Conservation (phyloP, 2,329 filamentous ascomycete genomes). For the Fusarium nanum region DNA sequence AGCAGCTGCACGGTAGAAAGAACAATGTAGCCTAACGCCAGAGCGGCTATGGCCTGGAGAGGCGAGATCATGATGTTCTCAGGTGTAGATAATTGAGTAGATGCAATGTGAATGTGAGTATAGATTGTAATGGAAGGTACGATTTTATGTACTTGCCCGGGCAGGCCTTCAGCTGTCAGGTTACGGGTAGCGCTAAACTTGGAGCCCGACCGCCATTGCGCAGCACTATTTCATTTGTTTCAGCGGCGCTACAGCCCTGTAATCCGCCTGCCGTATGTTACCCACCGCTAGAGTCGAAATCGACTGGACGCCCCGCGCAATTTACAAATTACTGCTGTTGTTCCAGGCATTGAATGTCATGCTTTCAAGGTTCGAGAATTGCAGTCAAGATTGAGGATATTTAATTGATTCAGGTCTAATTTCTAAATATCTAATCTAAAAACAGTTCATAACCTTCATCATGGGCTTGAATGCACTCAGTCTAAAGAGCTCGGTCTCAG, state of each 20-base stretch:
- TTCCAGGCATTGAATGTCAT: too few relatives aligned
- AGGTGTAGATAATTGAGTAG: neutral
- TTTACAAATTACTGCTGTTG: too few relatives aligned
- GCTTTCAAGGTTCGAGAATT: too few relatives aligned
- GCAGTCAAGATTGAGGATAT: too few relatives aligned
- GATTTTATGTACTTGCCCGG: conserved; percentile 16
- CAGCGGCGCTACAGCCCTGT: neutral
- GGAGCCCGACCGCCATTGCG: neutral
- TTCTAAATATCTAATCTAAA: neutral
- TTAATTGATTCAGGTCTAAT: too few relatives aligned
- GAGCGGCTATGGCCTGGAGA: conserved; percentile 1
- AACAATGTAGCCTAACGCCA: conserved; percentile 2
- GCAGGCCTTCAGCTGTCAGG: too few relatives aligned
- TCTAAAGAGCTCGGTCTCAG: conserved; percentile 28
- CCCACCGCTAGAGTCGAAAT: too few relatives aligned
- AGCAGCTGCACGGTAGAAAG: conserved; percentile 17
- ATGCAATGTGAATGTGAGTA: neutral
- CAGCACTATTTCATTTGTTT: neutral
- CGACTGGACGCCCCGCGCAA: too few relatives aligned
- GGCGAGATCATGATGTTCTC: conserved; percentile 20
- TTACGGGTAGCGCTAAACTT: neutral
- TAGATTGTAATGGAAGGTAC: neutral
- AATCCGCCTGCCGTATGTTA: too few relatives aligned
- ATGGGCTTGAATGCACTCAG: conserved; percentile 24
- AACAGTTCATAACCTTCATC: neutral